These are phyloP conservation scores for Alloteropsis semialata DNA, from an alignment of 176 grass and related monocot genomes.

Conservation along the genomic window DNA sequence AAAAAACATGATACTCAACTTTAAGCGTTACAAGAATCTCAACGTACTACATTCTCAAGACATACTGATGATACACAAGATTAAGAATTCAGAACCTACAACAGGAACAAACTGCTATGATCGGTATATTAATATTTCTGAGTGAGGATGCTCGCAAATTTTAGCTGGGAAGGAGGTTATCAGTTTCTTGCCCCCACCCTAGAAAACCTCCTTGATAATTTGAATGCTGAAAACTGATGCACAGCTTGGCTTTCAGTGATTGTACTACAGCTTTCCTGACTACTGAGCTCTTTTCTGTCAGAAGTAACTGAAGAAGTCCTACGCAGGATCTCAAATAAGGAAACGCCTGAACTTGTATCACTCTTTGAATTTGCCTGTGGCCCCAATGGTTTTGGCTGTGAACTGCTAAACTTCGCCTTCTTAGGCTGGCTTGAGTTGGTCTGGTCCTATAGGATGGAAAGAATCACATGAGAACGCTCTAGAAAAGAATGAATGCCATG, in stretches of 20 bases:
- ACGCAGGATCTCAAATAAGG: conserved; percentile 65
- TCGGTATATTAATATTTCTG: neutral
- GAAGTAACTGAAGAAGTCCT: conserved; percentile 58
- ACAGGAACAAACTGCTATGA: neutral
- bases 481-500: neutral
- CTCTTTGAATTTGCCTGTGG: conserved; percentile 22
- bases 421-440: conserved; percentile 41
- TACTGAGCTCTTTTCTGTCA: conserved; percentile 42
- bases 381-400: conserved; percentile 53
- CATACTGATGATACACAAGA: neutral
- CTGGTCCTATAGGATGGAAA: conserved; percentile 37
- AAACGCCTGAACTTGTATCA: conserved; percentile 39
- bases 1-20: neutral
- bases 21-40: neutral
- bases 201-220: conserved; percentile 59
- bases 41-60: neutral
- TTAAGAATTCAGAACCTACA: neutral
- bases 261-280: conserved; percentile 19
- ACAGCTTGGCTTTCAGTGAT: conserved; percentile 66
- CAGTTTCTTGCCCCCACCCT: conserved; percentile 45
- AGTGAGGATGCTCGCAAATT: neutral
- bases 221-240: conserved; percentile 74
- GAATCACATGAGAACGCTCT: neutral
- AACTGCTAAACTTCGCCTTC: conserved; percentile 60
- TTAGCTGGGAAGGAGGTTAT: neutral